phyloP scores from a whole-genome alignment of 495 filamentous ascomycete genomes.

The Daldinia loculata region DNA sequence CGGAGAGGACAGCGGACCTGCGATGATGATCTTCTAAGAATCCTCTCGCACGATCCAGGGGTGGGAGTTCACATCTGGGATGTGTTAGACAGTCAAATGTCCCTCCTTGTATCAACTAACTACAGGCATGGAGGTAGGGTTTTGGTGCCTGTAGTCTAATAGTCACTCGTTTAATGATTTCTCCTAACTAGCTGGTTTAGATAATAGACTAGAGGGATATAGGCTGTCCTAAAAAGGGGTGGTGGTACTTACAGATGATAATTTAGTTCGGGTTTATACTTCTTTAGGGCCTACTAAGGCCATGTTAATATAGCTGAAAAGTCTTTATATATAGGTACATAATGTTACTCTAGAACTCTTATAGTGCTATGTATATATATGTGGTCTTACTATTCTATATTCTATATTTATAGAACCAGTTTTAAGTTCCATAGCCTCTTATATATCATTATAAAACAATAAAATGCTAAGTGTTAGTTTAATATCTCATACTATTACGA shows the following conservation, averaged over 20 bases:
- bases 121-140: background rate
- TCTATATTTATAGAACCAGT: no score
- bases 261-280: background rate
- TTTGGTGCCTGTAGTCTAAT: background rate
- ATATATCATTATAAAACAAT: no score
- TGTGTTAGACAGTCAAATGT: background rate
- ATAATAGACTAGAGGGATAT: background rate
- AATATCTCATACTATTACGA: background rate
- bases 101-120: background rate
- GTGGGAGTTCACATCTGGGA: slow-evolving; percentile 46
- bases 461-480: background rate
- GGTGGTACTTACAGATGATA: background rate
- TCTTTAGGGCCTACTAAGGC: background rate
- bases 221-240: background rate
- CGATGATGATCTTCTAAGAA: slow-evolving; percentile 18
- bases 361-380: no score
- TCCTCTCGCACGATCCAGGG: background rate
- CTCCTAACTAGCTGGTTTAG: background rate
- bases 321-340: background rate
- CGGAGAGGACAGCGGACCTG: background rate
- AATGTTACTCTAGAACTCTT: background rate
- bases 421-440: no score
- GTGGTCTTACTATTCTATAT: no score
- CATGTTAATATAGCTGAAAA: background rate
- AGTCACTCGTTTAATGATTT: no score